A percentile compares a stretch with the other conserved stretches of the same genome.
Conservation (phyloP, 2,329 filamentous ascomycete species). For the Aschersonia sp. region DNA sequence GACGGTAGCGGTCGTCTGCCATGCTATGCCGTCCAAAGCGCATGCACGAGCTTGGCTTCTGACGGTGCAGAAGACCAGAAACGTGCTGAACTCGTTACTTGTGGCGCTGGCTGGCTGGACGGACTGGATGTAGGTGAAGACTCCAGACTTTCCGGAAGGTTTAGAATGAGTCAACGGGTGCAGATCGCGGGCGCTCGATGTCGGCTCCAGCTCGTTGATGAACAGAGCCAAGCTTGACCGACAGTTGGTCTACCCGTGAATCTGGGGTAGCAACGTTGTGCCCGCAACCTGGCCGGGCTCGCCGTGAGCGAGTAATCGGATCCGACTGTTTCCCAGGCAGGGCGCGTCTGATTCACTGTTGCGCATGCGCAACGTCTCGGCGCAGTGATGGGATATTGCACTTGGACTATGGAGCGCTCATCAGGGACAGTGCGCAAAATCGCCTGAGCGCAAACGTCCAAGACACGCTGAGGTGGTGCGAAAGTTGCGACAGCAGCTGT, state of each 20-base stretch:
- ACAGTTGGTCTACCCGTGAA: not conserved
- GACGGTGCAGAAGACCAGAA: constrained; percentile 8
- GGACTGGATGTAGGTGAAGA: not conserved
- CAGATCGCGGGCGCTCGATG: not conserved
- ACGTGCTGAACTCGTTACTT: constrained; percentile 2
- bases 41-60: constrained; percentile 11
- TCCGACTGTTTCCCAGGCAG: not conserved
- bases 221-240: not conserved
- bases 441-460: not conserved
- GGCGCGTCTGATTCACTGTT: not conserved
- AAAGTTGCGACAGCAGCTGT: too few relatives aligned
- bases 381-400: not conserved
- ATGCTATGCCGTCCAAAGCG: constrained; percentile 16
- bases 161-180: not conserved
- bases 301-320: too few relatives aligned
- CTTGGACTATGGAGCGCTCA: not conserved
- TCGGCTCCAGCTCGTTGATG: not conserved
- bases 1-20: constrained; percentile 23
- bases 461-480: not conserved
- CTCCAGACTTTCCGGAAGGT: not conserved
- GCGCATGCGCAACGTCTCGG: not conserved
- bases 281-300: too few relatives aligned
- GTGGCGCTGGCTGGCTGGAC: not conserved
- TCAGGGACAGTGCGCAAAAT: not conserved
- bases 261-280: not conserved